These are phyloP conservation scores for Linnemannia exigua DNA, from an alignment of 192 early-diverging fungal genomes.

Conservation along the genomic window DNA sequence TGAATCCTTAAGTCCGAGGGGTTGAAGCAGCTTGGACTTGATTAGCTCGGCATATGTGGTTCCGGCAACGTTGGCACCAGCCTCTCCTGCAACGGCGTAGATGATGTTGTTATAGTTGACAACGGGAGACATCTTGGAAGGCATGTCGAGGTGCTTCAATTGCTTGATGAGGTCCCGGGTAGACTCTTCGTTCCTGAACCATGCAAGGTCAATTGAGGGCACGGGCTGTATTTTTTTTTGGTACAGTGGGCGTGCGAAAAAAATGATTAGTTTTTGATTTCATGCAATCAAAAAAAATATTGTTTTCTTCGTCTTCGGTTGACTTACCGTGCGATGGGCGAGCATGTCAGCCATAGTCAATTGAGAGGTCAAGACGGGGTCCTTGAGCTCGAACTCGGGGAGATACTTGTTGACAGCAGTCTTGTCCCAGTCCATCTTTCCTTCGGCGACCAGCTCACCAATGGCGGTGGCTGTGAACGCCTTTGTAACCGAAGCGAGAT, in stretches of 20 bases:
- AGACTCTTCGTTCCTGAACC: not conserved
- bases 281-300: too few relatives aligned
- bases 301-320: too few relatives aligned
- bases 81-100: conserved; percentile 16
- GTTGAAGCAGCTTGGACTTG: not conserved
- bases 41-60: not conserved
- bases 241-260: too few relatives aligned
- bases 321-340: conserved; percentile 27
- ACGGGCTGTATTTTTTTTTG: not conserved
- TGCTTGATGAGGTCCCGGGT: conserved; percentile 14
- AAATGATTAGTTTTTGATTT: too few relatives aligned
- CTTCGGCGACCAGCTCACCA: conserved; percentile 26
- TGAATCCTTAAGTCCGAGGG: not conserved
- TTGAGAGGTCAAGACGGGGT: conserved; percentile 20
- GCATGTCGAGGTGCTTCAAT: conserved; percentile 5
- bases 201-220: not conserved
- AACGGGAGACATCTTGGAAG: not conserved
- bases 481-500: conserved; percentile 21
- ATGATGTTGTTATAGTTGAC: conserved; percentile 7
- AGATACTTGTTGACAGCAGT: conserved; percentile 22
- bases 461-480: conserved; percentile 22
- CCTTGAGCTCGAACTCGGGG: conserved; percentile 29
- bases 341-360: conserved; percentile 23
- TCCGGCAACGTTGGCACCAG: not conserved
- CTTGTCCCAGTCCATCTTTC: conserved; percentile 27